A percentile compares a stretch with the other conserved stretches of the same genome.
Evolutionary conservation across 495 filamentous ascomycete genomes (phyloP).

Genomic region (Talaromyces proteolyticus): DNA sequence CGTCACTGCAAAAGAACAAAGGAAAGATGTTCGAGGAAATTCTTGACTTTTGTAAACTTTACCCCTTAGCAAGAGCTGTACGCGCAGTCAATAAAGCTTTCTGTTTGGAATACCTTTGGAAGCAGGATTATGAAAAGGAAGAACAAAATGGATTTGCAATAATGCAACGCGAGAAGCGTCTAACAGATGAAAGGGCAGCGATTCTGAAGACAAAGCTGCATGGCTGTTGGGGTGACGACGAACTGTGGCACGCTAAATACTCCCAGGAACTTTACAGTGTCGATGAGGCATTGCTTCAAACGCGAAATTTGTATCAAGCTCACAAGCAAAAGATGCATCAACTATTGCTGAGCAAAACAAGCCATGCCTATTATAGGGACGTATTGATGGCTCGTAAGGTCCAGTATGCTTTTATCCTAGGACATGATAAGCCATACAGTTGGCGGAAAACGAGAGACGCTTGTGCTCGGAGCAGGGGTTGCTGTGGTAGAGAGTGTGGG

Average conservation of each 20-base stretch:
- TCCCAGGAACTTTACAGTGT: background rate
- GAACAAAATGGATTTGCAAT: slow-evolving; percentile 4
- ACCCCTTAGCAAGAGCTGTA: slow-evolving; percentile 2
- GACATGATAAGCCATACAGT: slow-evolving; percentile 5
- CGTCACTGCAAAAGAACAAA: background rate
- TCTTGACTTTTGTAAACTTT: slow-evolving; percentile 2
- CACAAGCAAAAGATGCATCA: background rate
- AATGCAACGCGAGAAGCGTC: slow-evolving; percentile 3
- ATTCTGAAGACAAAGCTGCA: slow-evolving; percentile 4
- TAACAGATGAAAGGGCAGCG: background rate
- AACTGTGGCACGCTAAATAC: slow-evolving; percentile 2
- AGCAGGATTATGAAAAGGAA: background rate
- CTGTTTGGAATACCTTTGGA: background rate
- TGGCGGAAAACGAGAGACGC: slow-evolving; percentile 5
- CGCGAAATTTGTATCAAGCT: background rate
- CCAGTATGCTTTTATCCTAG: slow-evolving; percentile 2
- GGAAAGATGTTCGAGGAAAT: slow-evolving; percentile 4
- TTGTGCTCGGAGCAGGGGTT: slow-evolving; percentile 3
- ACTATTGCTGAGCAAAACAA: slow-evolving; percentile 1
- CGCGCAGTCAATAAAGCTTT: background rate
- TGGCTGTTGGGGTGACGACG: background rate
- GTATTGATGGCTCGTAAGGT: slow-evolving; percentile 2
- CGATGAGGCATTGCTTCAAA: background rate
- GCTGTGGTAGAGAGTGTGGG: slow-evolving; percentile 4
- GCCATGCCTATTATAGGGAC: slow-evolving; percentile 3